Conservation (phyloP, 192 early-diverging fungal species). For the Umbelopsis vinacea region DNA sequence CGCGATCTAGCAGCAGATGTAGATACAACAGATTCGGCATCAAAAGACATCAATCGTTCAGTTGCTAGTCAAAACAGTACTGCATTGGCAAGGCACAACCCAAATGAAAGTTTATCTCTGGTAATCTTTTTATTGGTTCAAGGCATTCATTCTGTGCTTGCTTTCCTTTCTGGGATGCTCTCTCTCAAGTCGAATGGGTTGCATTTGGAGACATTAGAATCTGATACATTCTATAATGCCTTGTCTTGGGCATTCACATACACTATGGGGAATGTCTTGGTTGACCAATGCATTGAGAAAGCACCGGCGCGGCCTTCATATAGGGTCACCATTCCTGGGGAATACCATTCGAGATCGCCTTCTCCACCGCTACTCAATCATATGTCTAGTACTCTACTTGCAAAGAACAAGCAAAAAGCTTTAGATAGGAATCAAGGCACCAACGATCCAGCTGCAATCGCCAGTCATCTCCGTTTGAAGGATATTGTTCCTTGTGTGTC, state of each 20-base stretch:
- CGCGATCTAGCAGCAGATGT: conserved; percentile 29
- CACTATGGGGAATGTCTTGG: conserved; percentile 11
- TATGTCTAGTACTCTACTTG: background rate
- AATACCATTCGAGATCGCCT: conserved; percentile 6
- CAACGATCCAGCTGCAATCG: background rate
- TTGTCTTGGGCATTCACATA: conserved; percentile 12
- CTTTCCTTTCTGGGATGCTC: conserved; percentile 3
- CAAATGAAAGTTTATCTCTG: conserved; percentile 5
- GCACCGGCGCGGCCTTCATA: background rate
- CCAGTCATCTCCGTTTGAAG: background rate
- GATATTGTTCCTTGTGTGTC: background rate
- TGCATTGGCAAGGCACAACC: background rate
- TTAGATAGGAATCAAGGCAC: no score
- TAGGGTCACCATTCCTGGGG: conserved; percentile 3
- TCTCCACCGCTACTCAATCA: background rate
- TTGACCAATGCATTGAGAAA: conserved; percentile 12
- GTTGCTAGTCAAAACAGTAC: no score
- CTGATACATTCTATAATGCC: conserved; percentile 5
- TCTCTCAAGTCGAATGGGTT: background rate
- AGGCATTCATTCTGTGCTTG: conserved; percentile 8
- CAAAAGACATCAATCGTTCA: background rate
- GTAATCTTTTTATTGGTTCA: conserved; percentile 8
- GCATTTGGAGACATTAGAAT: background rate
- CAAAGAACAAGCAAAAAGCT: background rate
- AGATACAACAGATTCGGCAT: background rate